phyloP scores from a whole-genome alignment of 208 protist genomes.

The Wallacemonas sp. region DNA sequence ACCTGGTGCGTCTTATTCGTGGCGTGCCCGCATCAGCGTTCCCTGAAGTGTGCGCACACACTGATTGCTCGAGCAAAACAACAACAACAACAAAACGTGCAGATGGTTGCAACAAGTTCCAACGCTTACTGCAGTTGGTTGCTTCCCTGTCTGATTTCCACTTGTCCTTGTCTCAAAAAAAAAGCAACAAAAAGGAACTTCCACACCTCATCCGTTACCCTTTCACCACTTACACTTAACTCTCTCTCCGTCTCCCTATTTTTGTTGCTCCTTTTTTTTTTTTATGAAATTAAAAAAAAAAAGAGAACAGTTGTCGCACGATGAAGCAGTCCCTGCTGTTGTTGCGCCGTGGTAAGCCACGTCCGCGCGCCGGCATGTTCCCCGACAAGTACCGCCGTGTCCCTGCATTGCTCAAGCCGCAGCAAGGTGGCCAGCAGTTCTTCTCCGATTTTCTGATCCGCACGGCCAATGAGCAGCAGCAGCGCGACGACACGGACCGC shows the following conservation, averaged over 20 bases:
- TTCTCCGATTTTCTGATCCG: conserved; percentile 80
- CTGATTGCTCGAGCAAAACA: too few relatives aligned
- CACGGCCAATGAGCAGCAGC: conserved; percentile 57
- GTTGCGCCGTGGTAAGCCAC: conserved; percentile 84
- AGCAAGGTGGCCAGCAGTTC: conserved; percentile 88
- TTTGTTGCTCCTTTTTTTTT: conserved; percentile 3
- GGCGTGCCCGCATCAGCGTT: too few relatives aligned
- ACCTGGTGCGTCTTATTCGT: too few relatives aligned
- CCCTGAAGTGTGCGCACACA: too few relatives aligned
- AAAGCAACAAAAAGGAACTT: too few relatives aligned
- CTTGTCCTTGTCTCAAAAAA: too few relatives aligned
- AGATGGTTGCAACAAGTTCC: too few relatives aligned
- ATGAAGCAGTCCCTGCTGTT: conserved; percentile 24
- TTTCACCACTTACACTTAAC: conserved; percentile 6
- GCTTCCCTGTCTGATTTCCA: too few relatives aligned
- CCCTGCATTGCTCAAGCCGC: conserved; percentile 71
- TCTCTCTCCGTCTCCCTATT: conserved; percentile 20
- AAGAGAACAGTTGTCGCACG: background rate
- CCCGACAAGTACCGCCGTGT: conserved; percentile 86
- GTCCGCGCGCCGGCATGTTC: conserved; percentile 82
- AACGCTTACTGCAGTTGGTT: too few relatives aligned
- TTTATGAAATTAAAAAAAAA: background rate
- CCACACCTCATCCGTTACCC: too few relatives aligned
- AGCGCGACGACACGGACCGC: background rate
- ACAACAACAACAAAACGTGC: too few relatives aligned